Conservation (phyloP, 2,329 filamentous ascomycete genomes). For the Lecanosticta acicola region DNA sequence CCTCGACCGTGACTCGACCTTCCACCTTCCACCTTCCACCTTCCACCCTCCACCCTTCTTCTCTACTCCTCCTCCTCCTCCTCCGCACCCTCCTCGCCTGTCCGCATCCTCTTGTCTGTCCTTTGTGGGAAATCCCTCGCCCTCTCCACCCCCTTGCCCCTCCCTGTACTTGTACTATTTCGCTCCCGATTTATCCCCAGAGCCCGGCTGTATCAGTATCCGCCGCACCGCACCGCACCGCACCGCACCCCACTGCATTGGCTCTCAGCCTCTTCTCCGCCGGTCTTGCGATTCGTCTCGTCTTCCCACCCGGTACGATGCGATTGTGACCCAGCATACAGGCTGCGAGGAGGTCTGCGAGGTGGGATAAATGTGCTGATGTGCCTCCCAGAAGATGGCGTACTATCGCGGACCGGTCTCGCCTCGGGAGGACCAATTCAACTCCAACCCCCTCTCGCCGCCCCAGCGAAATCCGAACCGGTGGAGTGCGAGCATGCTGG, state of each 20-base stretch:
- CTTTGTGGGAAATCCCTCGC: background rate
- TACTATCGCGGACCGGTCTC: slow-evolving; percentile 71
- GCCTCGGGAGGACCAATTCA: slow-evolving; percentile 62
- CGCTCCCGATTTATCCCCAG: background rate
- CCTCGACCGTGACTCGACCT: no score
- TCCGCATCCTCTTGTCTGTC: background rate
- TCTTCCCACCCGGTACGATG: background rate
- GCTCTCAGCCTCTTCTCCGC: background rate
- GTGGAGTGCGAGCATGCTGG: slow-evolving; percentile 28
- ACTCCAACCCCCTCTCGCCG: slow-evolving; percentile 46
- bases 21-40: background rate
- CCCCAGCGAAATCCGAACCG: slow-evolving; percentile 31
- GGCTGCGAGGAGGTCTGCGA: background rate
- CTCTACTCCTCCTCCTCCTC: background rate
- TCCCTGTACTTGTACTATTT: slow-evolving; percentile 1
- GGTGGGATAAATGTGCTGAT: slow-evolving; percentile 9
- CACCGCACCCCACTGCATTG: slow-evolving; percentile 1
- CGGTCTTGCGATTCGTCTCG: background rate
- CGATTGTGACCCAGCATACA: background rate
- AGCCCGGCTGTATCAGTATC: background rate
- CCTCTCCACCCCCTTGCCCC: background rate
- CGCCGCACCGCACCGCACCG: slow-evolving; percentile 3
- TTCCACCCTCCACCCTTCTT: background rate
- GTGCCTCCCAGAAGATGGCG: slow-evolving; percentile 47
- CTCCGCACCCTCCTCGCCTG: background rate